These are phyloP conservation scores for Dactylonectria estremocensis DNA, from an alignment of 2,329 filamentous ascomycete genomes.

Conservation along the genomic window DNA sequence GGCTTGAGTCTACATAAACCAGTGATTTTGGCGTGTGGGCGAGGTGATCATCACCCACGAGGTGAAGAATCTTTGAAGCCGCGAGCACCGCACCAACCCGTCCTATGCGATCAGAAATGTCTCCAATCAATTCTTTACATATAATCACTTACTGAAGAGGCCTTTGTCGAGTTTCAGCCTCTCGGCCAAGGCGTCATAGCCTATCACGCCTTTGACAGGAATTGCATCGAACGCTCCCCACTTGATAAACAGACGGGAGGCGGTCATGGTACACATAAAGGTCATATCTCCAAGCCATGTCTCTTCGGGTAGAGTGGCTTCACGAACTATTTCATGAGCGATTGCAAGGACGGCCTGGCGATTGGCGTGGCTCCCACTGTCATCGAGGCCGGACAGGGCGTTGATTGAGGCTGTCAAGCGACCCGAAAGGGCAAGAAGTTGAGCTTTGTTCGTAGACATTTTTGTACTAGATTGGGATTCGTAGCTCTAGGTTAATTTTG, in stretches of 20 bases:
- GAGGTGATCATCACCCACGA: slow-evolving; percentile 14
- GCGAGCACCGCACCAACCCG: slow-evolving; percentile 24
- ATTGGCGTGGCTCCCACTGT: neutral
- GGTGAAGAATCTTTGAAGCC: slow-evolving; percentile 17
- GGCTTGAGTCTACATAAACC: slow-evolving; percentile 8
- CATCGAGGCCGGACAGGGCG: slow-evolving; percentile 1
- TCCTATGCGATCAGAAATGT: neutral
- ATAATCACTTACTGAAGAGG: slow-evolving; percentile 41
- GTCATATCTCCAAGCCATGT: slow-evolving; percentile 18
- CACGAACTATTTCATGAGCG: slow-evolving; percentile 16
- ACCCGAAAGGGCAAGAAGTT: slow-evolving; percentile 4
- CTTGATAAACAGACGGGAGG: slow-evolving; percentile 49
- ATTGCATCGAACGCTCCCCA: slow-evolving; percentile 54
- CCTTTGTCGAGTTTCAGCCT: slow-evolving; percentile 46
- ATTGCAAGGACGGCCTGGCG: slow-evolving; percentile 17
- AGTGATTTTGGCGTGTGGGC: slow-evolving; percentile 28
- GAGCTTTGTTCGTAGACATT: slow-evolving; percentile 14
- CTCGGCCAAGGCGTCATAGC: slow-evolving; percentile 48
- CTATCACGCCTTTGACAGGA: slow-evolving; percentile 45
- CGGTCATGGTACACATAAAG: slow-evolving; percentile 35
- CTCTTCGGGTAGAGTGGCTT: slow-evolving; percentile 23
- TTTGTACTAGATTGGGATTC: neutral
- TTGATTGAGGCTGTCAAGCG: slow-evolving; percentile 11
- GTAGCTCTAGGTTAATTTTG: neutral
- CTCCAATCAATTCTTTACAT: neutral